Conservation (phyloP, 345 rosid genomes). For the Clarkia xantiana region DNA sequence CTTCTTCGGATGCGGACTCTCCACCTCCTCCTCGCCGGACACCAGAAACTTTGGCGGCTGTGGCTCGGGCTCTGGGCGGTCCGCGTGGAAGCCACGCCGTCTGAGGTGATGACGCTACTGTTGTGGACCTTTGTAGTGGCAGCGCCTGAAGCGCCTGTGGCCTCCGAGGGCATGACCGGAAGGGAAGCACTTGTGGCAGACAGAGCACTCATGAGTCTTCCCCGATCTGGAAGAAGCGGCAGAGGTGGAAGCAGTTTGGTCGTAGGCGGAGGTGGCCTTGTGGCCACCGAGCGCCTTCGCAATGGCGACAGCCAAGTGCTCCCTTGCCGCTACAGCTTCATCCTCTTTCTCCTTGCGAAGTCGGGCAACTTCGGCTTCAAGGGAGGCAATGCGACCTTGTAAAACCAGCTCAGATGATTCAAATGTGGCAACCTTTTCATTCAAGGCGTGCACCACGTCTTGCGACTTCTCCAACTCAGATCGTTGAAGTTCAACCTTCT, state of each 20-base stretch:
- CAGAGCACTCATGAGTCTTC: slow-evolving; percentile 40
- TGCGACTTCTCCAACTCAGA: too few relatives aligned
- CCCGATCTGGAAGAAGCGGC: slow-evolving; percentile 10
- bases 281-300: slow-evolving; percentile 47
- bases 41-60: not conserved
- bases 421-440: too few relatives aligned
- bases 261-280: slow-evolving; percentile 16
- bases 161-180: slow-evolving; percentile 81
- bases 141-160: slow-evolving; percentile 57
- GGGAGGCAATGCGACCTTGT: too few relatives aligned
- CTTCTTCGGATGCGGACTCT: too few relatives aligned
- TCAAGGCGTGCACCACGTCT: too few relatives aligned
- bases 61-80: slow-evolving; percentile 12
- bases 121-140: slow-evolving; percentile 50
- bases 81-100: not conserved
- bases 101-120: slow-evolving; percentile 9
- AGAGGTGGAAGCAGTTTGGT: not conserved
- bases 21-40: not conserved
- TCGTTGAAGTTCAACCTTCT: too few relatives aligned
- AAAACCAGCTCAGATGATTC: too few relatives aligned
- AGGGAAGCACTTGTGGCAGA: slow-evolving; percentile 53
- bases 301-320: too few relatives aligned
- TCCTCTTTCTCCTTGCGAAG: too few relatives aligned
- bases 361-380: too few relatives aligned
- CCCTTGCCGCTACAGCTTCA: too few relatives aligned